Evolutionary conservation across 331 rosid species (phyloP), one percentile per base, ranked within the genome.

Genomic region (Cydonia oblonga): DNA sequence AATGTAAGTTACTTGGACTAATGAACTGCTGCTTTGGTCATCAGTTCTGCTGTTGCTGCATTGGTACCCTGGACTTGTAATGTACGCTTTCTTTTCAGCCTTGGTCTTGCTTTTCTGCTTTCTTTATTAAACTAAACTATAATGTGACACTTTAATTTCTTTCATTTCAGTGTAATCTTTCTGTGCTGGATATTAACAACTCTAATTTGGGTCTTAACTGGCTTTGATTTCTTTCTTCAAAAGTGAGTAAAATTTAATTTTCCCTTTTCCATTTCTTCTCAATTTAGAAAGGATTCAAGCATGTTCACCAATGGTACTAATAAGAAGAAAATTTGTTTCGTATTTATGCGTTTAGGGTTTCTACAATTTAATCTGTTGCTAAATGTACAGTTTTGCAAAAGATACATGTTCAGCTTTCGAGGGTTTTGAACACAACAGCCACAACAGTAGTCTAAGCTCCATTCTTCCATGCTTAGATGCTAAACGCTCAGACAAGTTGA

Each of bases 61-160:
- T 73, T 90, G 93, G 93, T 87, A 91, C 44, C 91, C 93, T 5
- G 92, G 91, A 71, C 85, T 88, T 57, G 74, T 86, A 40, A 80
- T 75, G 96, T 90, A 78, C 59, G 81, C 29, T 68, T 18, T 59
- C 6, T 59, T 56, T 40, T 19, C 28, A 7, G 16, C 29, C 4
- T 44, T 11, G 18, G 42, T 26, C 13, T 24, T 19, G 16, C 28
- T 49, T n/a, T 44, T 44, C 32, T 65, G 26, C 14, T 65, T 40
- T 38, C 4, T 7, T n/a, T 5, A 13, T 26, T 35, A 6, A 11
- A 40, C 5, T 30, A 22, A 32, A 35, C 33, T 35, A 24, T 15
- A 23, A 22, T 26, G 28, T 38, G 9, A 15, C 11, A 9, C 9
- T 12, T n/a, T 18, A 26, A 9, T 1, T 51, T 51, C 12, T 46